Evolutionary conservation across 2,329 filamentous ascomycete genomes (phyloP), one percentile per base, ranked within the genome.

Genomic region (Stagonosporopsis rhizophila): DNA sequence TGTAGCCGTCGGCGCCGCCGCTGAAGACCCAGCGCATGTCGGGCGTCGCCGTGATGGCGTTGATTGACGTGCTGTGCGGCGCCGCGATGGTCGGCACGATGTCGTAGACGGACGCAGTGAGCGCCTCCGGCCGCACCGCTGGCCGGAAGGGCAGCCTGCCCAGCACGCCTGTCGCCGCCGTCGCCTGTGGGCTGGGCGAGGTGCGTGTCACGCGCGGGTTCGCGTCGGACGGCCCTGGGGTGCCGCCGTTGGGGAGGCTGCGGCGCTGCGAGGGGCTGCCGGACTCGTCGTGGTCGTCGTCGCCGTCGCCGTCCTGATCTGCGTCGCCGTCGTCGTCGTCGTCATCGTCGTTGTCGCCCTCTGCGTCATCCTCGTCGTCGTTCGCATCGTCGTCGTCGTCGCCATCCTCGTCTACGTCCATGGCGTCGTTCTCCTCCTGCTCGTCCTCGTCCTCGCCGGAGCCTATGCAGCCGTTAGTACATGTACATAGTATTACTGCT

Each of bases 51-150:
- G 92, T 88, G 56, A 99, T 85, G 9, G 92, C 89, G 72, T 99
- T 99, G 77, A 99, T 91, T 49, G 92, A 97, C 3, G 95, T 99
- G 60, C 92, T 90, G 75, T 97, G 93, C 1, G 95, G 95, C 3
- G 95, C 95, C 2, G 95, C 95, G 79, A 98, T 98, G 20, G 95
- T 98, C 1, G 95, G 95, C 1, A 96, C 89, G 58, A 99, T 96
- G 73, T 99, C 95, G 80, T 98, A 99, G 2, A 89, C 85, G 37
- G 83, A 80, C 14, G 95, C 94, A 1, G 84, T 88, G 45, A 96
- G 79, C n/a, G 87, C 90, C 70, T 96, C 92, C 11, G 88, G 83
- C 0, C 90, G 86, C n/a, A 92, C 83, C 45, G 79, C 82, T 1
- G 88, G 89, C 44, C 85, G 86, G 63, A 78, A 82, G 57, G 77